Percentiles rank a stretch among this genome's conserved stretches.
These are phyloP conservation scores for Raffaelea ambrosiae DNA, from an alignment of 2,329 filamentous ascomycete species.

Conservation along the genomic window DNA sequence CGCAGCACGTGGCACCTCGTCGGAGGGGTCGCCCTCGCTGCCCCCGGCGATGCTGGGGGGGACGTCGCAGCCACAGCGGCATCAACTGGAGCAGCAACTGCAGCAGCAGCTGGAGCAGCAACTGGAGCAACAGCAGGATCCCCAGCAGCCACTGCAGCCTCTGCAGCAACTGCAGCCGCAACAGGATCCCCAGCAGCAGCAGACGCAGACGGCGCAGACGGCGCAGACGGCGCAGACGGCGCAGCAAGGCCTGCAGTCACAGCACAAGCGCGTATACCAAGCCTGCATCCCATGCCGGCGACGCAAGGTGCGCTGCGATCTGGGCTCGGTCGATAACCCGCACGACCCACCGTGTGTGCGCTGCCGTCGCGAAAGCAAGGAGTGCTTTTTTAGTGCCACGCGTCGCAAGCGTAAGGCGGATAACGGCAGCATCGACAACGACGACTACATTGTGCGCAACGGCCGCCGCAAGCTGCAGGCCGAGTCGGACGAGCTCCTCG, in stretches of 20 bases:
- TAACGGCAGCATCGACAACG: slow-evolving; percentile 44
- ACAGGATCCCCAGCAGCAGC: slow-evolving; percentile 6
- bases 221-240: no score
- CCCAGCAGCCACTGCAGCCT: slow-evolving; percentile 1
- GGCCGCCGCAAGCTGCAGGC: slow-evolving; percentile 58
- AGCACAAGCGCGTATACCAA: slow-evolving; percentile 53
- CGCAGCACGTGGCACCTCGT: background rate
- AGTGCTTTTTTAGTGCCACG: slow-evolving; percentile 94
- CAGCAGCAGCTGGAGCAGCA: background rate
- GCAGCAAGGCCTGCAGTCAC: slow-evolving; percentile 4
- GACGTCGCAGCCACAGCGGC: no score
- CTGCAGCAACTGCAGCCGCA: slow-evolving; percentile 9
- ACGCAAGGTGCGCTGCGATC: slow-evolving; percentile 53
- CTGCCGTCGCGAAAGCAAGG: slow-evolving; percentile 89
- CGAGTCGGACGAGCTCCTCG: slow-evolving; percentile 35
- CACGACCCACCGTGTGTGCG: slow-evolving; percentile 89
- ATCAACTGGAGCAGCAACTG: background rate
- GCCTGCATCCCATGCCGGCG: slow-evolving; percentile 55
- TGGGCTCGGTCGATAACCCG: slow-evolving; percentile 80
- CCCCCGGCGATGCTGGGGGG: slow-evolving; percentile 9
- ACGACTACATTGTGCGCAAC: slow-evolving; percentile 65
- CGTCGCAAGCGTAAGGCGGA: slow-evolving; percentile 80
- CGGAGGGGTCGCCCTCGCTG: slow-evolving; percentile 10
- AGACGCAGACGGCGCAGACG: no score
- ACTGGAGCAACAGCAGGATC: background rate